phyloP scores from a whole-genome alignment of 164 flowering plant genomes.

The Brasenia schreberi region DNA sequence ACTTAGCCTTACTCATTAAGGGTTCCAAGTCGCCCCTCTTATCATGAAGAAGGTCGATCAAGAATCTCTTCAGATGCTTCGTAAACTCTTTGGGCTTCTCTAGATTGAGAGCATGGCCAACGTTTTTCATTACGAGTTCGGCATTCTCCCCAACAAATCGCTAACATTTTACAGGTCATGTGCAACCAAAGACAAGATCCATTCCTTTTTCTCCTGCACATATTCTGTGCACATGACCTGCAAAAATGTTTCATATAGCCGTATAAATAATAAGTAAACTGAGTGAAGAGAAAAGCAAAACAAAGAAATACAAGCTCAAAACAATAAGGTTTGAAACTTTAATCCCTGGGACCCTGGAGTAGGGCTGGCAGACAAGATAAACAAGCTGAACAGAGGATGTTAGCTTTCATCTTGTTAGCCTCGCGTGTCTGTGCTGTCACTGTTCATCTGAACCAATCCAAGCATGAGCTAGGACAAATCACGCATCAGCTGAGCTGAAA shows the following conservation, averaged over 20 bases:
- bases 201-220: slow-evolving; percentile 45
- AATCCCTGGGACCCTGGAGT: too few species aligned
- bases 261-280: background rate
- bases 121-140: slow-evolving; percentile 39
- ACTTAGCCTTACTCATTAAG: background rate
- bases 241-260: background rate
- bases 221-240: slow-evolving; percentile 64
- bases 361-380: too few species aligned
- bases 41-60: slow-evolving; percentile 13
- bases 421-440: too few species aligned
- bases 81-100: slow-evolving; percentile 54
- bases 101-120: slow-evolving; percentile 52
- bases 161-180: too few species aligned
- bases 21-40: background rate
- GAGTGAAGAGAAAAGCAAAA: background rate
- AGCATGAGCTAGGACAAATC: too few species aligned
- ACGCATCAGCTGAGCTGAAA: too few species aligned
- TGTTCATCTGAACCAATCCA: too few species aligned
- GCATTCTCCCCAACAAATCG: slow-evolving; percentile 71
- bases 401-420: too few species aligned
- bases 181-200: slow-evolving; percentile 34
- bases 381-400: too few species aligned
- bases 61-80: slow-evolving; percentile 44
- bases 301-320: background rate
- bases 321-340: too few species aligned